Evolutionary conservation across 192 early-diverging fungal genomes (phyloP).

Genomic region (Coemansia sp.): DNA sequence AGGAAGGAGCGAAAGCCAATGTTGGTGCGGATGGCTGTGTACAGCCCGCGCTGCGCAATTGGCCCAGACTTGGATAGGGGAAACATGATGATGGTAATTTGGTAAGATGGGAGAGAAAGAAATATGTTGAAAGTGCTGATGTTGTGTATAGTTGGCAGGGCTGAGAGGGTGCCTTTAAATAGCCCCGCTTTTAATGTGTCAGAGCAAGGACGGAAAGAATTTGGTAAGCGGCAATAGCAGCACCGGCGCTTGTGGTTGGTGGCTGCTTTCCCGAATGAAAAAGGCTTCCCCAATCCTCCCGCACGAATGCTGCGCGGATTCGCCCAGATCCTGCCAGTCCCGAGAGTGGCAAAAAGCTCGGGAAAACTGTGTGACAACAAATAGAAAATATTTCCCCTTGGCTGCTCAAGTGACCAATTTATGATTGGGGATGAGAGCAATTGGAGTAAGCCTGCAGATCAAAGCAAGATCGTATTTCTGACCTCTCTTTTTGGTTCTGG

Average conservation of each 20-base stretch:
- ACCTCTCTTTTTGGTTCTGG: neutral
- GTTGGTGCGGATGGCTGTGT: neutral
- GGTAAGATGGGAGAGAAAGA: neutral
- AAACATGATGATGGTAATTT: neutral
- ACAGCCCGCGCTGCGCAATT: neutral
- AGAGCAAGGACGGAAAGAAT: neutral
- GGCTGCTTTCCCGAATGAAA: neutral
- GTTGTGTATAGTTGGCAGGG: neutral
- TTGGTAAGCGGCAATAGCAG: neutral
- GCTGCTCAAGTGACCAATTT: neutral
- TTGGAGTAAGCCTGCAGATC: neutral
- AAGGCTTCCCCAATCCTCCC: neutral
- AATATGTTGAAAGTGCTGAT: neutral
- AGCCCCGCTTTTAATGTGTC: neutral
- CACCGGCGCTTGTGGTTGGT: neutral
- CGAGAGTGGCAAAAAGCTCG: neutral
- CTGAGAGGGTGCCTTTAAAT: neutral
- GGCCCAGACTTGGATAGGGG: neutral
- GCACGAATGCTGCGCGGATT: neutral
- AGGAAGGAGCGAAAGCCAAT: neutral
- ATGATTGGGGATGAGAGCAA: neutral
- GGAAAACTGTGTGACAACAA: neutral
- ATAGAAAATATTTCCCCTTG: neutral
- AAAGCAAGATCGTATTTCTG: neutral
- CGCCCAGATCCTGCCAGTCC: neutral